phyloP scores from a whole-genome alignment of 495 filamentous ascomycete species.

The Usnea hakonensis region DNA sequence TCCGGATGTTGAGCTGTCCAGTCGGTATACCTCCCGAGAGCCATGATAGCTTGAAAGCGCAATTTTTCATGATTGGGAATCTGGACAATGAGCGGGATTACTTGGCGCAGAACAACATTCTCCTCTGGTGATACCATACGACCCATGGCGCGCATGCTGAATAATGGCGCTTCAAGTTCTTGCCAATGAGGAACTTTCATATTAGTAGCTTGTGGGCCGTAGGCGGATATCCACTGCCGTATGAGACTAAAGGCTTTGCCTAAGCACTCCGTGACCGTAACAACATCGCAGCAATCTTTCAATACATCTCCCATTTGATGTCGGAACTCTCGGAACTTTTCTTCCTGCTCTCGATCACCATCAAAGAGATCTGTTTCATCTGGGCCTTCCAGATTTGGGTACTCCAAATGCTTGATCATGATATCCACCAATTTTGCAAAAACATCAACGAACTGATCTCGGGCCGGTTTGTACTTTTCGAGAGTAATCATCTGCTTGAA shows the following conservation, averaged over 20 bases:
- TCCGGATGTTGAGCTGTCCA: slow-evolving; percentile 95
- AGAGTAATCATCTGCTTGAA: slow-evolving; percentile 91
- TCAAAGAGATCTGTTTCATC: slow-evolving; percentile 83
- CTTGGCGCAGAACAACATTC: slow-evolving; percentile 71
- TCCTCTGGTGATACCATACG: slow-evolving; percentile 92
- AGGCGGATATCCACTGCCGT: slow-evolving; percentile 76
- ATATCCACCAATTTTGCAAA: slow-evolving; percentile 86
- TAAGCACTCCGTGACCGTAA: slow-evolving; percentile 84
- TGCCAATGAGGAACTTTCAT: slow-evolving; percentile 93
- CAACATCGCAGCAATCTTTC: slow-evolving; percentile 94
- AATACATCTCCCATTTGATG: slow-evolving; percentile 97
- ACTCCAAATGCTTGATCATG: slow-evolving; percentile 87
- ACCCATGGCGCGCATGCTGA: slow-evolving; percentile 93
- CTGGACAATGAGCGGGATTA: slow-evolving; percentile 86
- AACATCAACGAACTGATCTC: slow-evolving; percentile 63
- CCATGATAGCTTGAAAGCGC: slow-evolving; percentile 95
- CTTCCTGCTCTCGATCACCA: slow-evolving; percentile 89
- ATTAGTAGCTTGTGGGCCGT: slow-evolving; percentile 62
- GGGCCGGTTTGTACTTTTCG: slow-evolving; percentile 78
- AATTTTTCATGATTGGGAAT: slow-evolving; percentile 95
- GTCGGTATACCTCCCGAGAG: slow-evolving; percentile 90
- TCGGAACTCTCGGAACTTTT: slow-evolving; percentile 93
- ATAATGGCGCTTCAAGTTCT: slow-evolving; percentile 87
- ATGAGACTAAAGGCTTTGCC: slow-evolving; percentile 77
- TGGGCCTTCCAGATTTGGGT: slow-evolving; percentile 63